A percentile compares a stretch with the other conserved stretches of the same genome.
These are phyloP conservation scores for Penicillium canescens DNA, from an alignment of 495 filamentous ascomycete species.

Conservation along the genomic window DNA sequence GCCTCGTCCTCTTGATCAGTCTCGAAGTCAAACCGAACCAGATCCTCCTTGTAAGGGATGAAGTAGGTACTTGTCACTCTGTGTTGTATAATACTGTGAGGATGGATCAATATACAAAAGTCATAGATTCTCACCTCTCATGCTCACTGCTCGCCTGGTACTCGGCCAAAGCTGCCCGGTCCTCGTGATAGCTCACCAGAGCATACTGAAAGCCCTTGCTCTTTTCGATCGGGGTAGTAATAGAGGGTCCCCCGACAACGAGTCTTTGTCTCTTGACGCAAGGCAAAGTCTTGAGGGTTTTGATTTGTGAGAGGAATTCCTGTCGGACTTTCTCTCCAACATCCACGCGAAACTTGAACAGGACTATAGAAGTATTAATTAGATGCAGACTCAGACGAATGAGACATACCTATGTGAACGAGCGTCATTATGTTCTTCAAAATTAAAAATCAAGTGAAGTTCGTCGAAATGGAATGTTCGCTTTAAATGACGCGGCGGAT, in stretches of 20 bases:
- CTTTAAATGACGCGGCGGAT: constrained; percentile 6
- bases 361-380: constrained; percentile 25
- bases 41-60: constrained; percentile 48
- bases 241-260: constrained; percentile 45
- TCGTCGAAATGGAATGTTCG: neutral
- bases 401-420: constrained; percentile 33
- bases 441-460: neutral
- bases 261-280: constrained; percentile 43
- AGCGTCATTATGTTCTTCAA: constrained; percentile 28
- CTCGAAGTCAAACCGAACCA: constrained; percentile 52
- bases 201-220: constrained; percentile 50
- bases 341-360: constrained; percentile 46
- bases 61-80: constrained; percentile 47
- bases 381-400: neutral
- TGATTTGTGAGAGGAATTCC: constrained; percentile 42
- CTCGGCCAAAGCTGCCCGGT: constrained; percentile 37
- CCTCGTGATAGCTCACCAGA: constrained; percentile 46
- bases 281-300: constrained; percentile 38
- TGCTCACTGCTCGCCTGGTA: constrained; percentile 52
- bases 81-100: neutral
- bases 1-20: constrained; percentile 40
- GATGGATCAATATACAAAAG: neutral
- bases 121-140: constrained; percentile 31
- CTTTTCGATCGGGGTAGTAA: constrained; percentile 44
- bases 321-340: constrained; percentile 32